Percentiles rank a stretch among this genome's conserved stretches.
Conservation (phyloP, 768 basidiomycete species). For the Suillus variegatus region DNA sequence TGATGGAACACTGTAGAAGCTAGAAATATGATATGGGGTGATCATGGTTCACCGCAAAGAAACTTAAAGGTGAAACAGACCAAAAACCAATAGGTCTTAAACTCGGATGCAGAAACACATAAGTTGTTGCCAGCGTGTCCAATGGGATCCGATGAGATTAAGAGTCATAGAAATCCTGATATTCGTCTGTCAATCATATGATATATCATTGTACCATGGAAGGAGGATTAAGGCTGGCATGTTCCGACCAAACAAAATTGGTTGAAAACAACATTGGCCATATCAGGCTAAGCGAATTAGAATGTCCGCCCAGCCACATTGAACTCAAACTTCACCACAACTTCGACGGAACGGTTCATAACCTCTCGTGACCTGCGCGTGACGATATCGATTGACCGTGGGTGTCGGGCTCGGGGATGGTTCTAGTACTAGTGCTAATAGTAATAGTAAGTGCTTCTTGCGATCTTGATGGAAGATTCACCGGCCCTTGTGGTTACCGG, state of each 20-base stretch:
- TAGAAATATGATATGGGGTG: not conserved
- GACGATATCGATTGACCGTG: not conserved
- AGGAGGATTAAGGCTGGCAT: no score
- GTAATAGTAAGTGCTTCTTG: not conserved
- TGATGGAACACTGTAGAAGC: not conserved
- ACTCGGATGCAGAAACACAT: not conserved
- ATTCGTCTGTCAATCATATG: no score
- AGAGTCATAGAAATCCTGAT: no score
- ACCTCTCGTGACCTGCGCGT: not conserved
- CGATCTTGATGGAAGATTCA: not conserved
- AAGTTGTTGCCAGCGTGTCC: no score
- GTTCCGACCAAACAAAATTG: no score
- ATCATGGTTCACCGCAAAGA: not conserved
- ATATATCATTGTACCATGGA: no score
- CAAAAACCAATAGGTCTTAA: not conserved
- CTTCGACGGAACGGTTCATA: no score
- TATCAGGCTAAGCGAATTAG: no score
- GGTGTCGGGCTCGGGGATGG: not conserved
- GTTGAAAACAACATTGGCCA: no score
- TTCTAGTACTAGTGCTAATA: not conserved
- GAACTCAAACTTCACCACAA: no score
- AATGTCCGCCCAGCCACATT: no score
- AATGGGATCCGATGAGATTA: no score
- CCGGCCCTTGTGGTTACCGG: not conserved
- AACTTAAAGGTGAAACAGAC: not conserved